phyloP scores from a whole-genome alignment of 768 basidiomycete species.

The Hygrophorus pudorinus region DNA sequence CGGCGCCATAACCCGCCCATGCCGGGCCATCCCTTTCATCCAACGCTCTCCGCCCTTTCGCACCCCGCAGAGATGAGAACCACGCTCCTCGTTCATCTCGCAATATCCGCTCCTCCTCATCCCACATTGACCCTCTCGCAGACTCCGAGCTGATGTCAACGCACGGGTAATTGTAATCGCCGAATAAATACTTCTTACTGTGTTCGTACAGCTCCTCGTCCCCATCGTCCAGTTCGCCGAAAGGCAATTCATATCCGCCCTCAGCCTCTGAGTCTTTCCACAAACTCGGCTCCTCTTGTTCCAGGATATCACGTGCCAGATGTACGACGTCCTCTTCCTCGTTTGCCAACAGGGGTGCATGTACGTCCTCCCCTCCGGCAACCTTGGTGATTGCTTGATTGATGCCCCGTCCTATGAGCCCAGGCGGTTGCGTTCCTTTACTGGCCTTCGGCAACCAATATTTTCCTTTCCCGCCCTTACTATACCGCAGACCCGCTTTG shows the following conservation, averaged over 20 bases:
- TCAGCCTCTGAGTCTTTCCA: constrained; percentile 24
- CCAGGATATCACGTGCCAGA: constrained; percentile 44
- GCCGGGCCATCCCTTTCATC: constrained; percentile 28
- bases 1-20: constrained; percentile 52
- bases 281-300: constrained; percentile 30
- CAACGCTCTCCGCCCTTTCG: constrained; percentile 30
- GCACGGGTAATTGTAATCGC: constrained; percentile 84
- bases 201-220: constrained; percentile 74
- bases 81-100: constrained; percentile 65
- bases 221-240: constrained; percentile 54
- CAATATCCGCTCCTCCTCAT: constrained; percentile 79
- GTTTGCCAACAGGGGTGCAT: constrained; percentile 62
- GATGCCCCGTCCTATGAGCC: constrained; percentile 30
- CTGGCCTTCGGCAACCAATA: constrained; percentile 87
- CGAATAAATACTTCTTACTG: constrained; percentile 74
- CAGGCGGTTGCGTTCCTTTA: constrained; percentile 26
- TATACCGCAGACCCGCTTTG: constrained; percentile 85
- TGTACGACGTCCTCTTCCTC: constrained; percentile 61
- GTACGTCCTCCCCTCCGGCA: constrained; percentile 38
- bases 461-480: constrained; percentile 82
- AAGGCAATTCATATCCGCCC: constrained; percentile 49
- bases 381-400: constrained; percentile 26
- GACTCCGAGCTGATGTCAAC: constrained; percentile 80
- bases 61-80: constrained; percentile 50
- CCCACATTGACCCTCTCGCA: constrained; percentile 58